A percentile compares a stretch with the other conserved stretches of the same genome.
Evolutionary conservation across 2,329 filamentous ascomycete genomes (phyloP).

Genomic region (Penicillium nordicum): DNA sequence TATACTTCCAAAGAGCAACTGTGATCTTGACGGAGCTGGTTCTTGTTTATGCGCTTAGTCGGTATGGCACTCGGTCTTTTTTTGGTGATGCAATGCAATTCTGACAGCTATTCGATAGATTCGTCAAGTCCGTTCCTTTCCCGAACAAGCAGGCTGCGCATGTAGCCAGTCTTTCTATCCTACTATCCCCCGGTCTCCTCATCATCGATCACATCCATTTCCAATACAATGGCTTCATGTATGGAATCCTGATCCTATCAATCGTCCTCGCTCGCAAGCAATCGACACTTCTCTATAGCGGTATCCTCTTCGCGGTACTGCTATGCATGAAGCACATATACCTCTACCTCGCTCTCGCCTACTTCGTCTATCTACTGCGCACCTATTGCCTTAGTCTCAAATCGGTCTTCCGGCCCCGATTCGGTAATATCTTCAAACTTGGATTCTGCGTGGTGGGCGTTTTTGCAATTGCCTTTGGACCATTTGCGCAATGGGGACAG

Average conservation of each 20-base stretch:
- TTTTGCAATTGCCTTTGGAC: constrained; percentile 79
- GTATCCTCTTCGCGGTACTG: constrained; percentile 76
- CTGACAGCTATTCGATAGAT: constrained; percentile 48
- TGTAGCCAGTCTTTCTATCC: constrained; percentile 79
- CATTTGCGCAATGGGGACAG: constrained; percentile 78
- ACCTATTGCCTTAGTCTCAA: constrained; percentile 79
- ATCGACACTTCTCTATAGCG: constrained; percentile 72
- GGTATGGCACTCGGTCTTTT: constrained; percentile 47
- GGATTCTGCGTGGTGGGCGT: constrained; percentile 68
- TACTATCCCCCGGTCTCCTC: constrained; percentile 86
- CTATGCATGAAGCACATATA: constrained; percentile 98
- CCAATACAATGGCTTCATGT: constrained; percentile 97
- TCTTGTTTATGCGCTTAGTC: constrained; percentile 75
- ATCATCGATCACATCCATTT: constrained; percentile 99
- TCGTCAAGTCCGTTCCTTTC: constrained; percentile 66
- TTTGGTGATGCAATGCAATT: background rate
- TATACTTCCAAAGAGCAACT: constrained; percentile 88
- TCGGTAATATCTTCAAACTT: constrained; percentile 79
- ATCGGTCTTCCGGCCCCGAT: constrained; percentile 70
- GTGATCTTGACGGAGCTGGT: constrained; percentile 84
- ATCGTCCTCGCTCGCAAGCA: constrained; percentile 75
- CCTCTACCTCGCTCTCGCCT: constrained; percentile 90
- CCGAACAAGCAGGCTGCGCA: constrained; percentile 72
- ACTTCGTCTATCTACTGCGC: constrained; percentile 89
- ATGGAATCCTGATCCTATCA: constrained; percentile 83